Base-by-base conservation (phyloP, 371 early-diverging fungal genomes). In the Catenaria anguillulae region DNA sequence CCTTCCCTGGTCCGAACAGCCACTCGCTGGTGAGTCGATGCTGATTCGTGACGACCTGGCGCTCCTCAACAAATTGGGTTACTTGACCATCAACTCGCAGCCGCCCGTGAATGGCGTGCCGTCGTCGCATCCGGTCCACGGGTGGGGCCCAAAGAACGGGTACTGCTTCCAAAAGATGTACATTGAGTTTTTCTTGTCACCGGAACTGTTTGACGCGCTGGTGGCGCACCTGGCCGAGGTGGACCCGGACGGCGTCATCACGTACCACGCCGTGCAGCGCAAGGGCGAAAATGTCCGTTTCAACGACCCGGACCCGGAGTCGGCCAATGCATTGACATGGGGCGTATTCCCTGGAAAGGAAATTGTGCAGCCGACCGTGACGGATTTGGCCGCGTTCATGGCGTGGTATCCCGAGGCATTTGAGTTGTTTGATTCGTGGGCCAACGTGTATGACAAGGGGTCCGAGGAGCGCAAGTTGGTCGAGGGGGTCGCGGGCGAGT, bases 331-430 rank as follows among this genome's bases (percentile, higher is more conserved):
- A 19, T 92, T 97, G 23, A 95, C 97, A 12, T 97, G 97, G 97
- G 97, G 97, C 63, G 93, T 94, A 5, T 97, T 97, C 83, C 93
- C 95, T 13, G 93, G 93, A 62, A 92, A 92, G 72, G 96, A 97
- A 67, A 91, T 97, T 66, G 78, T 93, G 36, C 97, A 97, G 70
- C 96, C 96, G 21, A 97, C 97, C 17, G 82, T 97, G 66, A 94
- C 95, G 31, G 97, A 97, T 67, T 77, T 84, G 21, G 80, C 78
- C 60, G 85, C 87, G 61, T 97, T 97, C 71, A 77, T 92, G 78
- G 95, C 95, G 4, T 97, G 97, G 97, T 90, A 92, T 82, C 94
- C 94, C 67, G 96, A 97, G 77, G 97, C 96, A 0, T 95, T 89
- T 71, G 92, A 88, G 56, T 77, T 94, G 48, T 97, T 95, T 95